phyloP scores from a whole-genome alignment of 1,284 basidiomycete species.

The Ceratorhiza oryzae-sativae region DNA sequence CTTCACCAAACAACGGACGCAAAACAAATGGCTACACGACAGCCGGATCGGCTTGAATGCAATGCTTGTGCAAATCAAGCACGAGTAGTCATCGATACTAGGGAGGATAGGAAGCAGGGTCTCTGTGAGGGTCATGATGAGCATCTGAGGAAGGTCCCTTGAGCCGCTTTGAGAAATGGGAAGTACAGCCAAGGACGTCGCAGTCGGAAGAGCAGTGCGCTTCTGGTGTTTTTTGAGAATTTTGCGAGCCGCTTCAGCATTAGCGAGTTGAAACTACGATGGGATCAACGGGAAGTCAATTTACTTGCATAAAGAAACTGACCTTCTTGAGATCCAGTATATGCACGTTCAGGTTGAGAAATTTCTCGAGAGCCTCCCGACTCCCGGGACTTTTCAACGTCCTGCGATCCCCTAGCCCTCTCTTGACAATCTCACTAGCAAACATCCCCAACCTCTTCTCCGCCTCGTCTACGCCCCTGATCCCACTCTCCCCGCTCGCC shows the following conservation, averaged over 20 bases:
- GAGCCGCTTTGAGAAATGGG: conserved; percentile 48
- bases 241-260: conserved; percentile 87
- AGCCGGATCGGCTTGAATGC: conserved; percentile 91
- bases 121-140: conserved; percentile 86
- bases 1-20: conserved; percentile 86
- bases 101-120: conserved; percentile 86
- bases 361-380: conserved; percentile 73
- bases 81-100: conserved; percentile 78
- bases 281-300: too few species aligned
- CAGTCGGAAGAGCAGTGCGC: conserved; percentile 69
- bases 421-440: conserved; percentile 67
- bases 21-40: conserved; percentile 89
- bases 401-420: conserved; percentile 64
- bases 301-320: background rate
- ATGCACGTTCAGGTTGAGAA: conserved; percentile 81
- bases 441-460: conserved; percentile 78
- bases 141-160: conserved; percentile 73
- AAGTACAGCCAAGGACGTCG: conserved; percentile 21
- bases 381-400: conserved; percentile 72
- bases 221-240: conserved; percentile 96
- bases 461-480: conserved; percentile 65
- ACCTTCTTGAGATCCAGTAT: conserved; percentile 88
- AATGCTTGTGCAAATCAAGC: conserved; percentile 80
- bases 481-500: conserved; percentile 46
- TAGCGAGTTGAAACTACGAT: conserved; percentile 78